These are phyloP conservation scores for Fusarium guadeloupense DNA, from an alignment of 2,329 filamentous ascomycete genomes.

Conservation along the genomic window DNA sequence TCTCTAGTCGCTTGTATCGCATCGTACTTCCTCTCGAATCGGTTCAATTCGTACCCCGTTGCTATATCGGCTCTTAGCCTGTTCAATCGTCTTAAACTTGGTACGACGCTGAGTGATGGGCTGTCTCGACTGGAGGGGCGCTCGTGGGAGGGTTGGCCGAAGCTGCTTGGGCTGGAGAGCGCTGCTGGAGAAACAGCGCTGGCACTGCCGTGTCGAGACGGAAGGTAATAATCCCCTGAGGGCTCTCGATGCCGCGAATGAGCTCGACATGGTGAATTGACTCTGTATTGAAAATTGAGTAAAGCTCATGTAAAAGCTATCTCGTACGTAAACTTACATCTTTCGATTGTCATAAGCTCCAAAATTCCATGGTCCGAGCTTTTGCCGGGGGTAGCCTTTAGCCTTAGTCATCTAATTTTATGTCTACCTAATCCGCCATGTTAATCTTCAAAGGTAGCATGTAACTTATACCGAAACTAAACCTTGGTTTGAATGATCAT, in stretches of 20 bases:
- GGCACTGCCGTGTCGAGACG: slow-evolving; percentile 50
- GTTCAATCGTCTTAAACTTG: slow-evolving; percentile 64
- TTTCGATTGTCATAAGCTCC: slow-evolving; percentile 41
- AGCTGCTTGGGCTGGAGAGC: slow-evolving; percentile 49
- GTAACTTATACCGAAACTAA: slow-evolving; percentile 20
- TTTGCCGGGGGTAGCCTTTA: slow-evolving; percentile 36
- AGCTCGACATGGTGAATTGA: slow-evolving; percentile 51
- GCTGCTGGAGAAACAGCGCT: slow-evolving; percentile 54
- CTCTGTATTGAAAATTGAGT: slow-evolving; percentile 8
- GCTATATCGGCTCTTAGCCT: slow-evolving; percentile 66
- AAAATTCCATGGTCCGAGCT: slow-evolving; percentile 39
- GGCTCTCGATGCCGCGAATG: slow-evolving; percentile 49
- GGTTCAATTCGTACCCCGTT: slow-evolving; percentile 57
- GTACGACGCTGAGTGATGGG: slow-evolving; percentile 51
- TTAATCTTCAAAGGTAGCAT: slow-evolving; percentile 2
- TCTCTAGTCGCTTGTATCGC: neutral
- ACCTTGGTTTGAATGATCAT: neutral
- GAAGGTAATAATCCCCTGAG: slow-evolving; percentile 48
- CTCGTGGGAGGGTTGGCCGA: slow-evolving; percentile 47
- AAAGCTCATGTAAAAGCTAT: slow-evolving; percentile 33
- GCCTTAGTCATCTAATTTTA: slow-evolving; percentile 39
- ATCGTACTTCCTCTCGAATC: neutral
- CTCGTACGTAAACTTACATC: slow-evolving; percentile 40
- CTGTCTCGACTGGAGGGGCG: slow-evolving; percentile 47
- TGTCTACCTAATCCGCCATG: slow-evolving; percentile 10